A percentile compares a stretch with the other conserved stretches of the same genome.
These are phyloP conservation scores for Trebouxia sp. DNA, from an alignment of 139 green algal species.

Conservation along the genomic window DNA sequence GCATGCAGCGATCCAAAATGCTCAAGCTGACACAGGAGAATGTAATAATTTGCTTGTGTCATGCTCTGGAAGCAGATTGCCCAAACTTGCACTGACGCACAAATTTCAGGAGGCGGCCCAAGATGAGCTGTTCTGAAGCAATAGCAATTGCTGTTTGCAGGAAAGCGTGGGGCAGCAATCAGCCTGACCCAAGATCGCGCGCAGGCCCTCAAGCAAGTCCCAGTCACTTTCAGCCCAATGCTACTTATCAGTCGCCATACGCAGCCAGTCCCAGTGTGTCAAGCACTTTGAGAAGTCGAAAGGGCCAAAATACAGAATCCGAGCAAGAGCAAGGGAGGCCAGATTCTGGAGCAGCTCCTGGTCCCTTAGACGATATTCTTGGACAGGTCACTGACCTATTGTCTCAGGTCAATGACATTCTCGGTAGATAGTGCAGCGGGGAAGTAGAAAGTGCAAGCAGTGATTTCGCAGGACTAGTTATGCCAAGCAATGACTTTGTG, in stretches of 20 bases:
- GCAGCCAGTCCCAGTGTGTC: neutral
- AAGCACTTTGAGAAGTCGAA: neutral
- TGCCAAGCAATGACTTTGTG: too few species aligned
- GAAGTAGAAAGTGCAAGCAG: too few species aligned
- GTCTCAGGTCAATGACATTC: conserved; percentile 30
- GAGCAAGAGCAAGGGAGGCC: neutral
- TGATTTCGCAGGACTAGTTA: too few species aligned
- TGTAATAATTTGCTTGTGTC: too few species aligned
- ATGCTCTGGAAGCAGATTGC: too few species aligned
- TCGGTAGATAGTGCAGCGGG: conserved; percentile 16
- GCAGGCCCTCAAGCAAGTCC: neutral
- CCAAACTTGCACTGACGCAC: too few species aligned
- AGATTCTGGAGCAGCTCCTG: neutral
- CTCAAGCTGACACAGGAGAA: too few species aligned
- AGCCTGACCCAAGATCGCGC: neutral
- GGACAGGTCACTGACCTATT: conserved; percentile 35
- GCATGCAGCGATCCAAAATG: too few species aligned
- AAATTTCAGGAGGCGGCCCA: too few species aligned
- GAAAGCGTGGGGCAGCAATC: conserved; percentile 19
- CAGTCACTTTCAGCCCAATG: neutral
- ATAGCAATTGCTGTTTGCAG: neutral
- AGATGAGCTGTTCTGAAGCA: neutral
- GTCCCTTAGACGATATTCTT: conserved; percentile 34
- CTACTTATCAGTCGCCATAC: neutral
- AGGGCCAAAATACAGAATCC: neutral